Evolutionary conservation across 768 basidiomycete genomes (phyloP).

Genomic region (Paxillus rubicundulus): DNA sequence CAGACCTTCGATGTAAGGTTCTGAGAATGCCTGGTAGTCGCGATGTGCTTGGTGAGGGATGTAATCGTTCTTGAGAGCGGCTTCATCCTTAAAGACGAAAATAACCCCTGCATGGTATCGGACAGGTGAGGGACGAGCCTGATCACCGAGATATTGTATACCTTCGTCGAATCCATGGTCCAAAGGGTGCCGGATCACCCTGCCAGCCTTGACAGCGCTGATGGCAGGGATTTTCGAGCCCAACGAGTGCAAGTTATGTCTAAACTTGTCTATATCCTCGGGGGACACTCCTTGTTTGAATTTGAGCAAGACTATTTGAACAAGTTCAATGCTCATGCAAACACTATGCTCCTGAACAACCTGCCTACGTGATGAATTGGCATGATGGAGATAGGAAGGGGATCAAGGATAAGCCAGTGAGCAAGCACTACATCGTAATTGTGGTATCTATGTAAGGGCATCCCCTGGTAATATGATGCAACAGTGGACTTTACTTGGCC

Average conservation of each 20-base stretch:
- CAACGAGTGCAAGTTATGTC: conserved; percentile 1
- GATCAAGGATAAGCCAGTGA: neutral
- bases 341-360: neutral
- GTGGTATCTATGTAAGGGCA: neutral
- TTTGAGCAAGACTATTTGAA: conserved; percentile 17
- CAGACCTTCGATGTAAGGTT: conserved; percentile 20
- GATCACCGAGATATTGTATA: neutral
- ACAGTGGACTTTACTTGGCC: neutral
- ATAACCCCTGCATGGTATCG: conserved; percentile 17
- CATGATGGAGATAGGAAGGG: conserved; percentile 4
- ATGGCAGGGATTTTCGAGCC: conserved; percentile 21
- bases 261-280: conserved; percentile 7
- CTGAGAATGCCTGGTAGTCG: conserved; percentile 2
- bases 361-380: conserved; percentile 24
- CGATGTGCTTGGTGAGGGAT: conserved; percentile 13
- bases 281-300: conserved; percentile 17
- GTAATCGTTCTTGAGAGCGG: conserved; percentile 11
- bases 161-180: conserved; percentile 25
- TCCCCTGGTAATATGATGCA: neutral
- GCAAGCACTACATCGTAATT: neutral
- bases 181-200: conserved; percentile 15
- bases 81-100: conserved; percentile 20
- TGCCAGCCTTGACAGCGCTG: conserved; percentile 9
- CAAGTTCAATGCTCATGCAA: neutral
- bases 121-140: neutral